phyloP scores from a whole-genome alignment of 2,329 filamentous ascomycete genomes.

The Colletotrichum scovillei region DNA sequence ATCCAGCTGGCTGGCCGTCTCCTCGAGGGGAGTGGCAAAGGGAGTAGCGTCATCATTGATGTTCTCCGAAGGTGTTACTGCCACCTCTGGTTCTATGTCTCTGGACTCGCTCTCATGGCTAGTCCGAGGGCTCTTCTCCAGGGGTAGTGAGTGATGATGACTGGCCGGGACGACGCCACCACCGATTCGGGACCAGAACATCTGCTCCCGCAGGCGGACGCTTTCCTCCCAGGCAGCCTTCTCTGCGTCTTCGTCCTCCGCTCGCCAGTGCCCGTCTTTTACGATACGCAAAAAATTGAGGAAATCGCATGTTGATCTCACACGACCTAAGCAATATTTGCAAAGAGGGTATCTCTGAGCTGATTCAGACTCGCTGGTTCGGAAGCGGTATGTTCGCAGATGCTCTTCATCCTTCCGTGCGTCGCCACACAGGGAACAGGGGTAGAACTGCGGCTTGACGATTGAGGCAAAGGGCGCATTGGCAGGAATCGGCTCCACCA shows the following conservation, averaged over 20 bases:
- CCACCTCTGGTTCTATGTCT: background rate
- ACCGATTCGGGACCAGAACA: slow-evolving; percentile 96
- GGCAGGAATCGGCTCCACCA: slow-evolving; percentile 87
- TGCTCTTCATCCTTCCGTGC: slow-evolving; percentile 76
- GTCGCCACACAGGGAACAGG: slow-evolving; percentile 93
- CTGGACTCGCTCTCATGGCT: slow-evolving; percentile 33
- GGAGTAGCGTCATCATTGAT: background rate
- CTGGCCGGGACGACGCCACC: slow-evolving; percentile 84
- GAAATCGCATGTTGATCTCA: slow-evolving; percentile 92
- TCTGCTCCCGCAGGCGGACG: slow-evolving; percentile 87
- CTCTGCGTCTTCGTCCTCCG: slow-evolving; percentile 85
- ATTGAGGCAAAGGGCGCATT: slow-evolving; percentile 61
- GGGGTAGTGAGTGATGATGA: slow-evolving; percentile 40
- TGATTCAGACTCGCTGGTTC: slow-evolving; percentile 86
- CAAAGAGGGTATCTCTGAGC: slow-evolving; percentile 93
- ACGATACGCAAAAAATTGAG: slow-evolving; percentile 91
- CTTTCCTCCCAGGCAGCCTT: slow-evolving; percentile 95
- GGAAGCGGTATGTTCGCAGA: slow-evolving; percentile 86
- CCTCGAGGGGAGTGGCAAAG: slow-evolving; percentile 3
- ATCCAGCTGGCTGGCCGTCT: background rate
- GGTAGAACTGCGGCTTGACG: slow-evolving; percentile 66
- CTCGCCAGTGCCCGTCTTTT: slow-evolving; percentile 91
- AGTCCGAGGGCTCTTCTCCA: slow-evolving; percentile 33
- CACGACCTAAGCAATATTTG: slow-evolving; percentile 83
- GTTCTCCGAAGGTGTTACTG: background rate